Percentiles rank a stretch among this genome's conserved stretches.
Conservation (phyloP, 2,329 filamentous ascomycete species). For the Xylariaceae sp. region DNA sequence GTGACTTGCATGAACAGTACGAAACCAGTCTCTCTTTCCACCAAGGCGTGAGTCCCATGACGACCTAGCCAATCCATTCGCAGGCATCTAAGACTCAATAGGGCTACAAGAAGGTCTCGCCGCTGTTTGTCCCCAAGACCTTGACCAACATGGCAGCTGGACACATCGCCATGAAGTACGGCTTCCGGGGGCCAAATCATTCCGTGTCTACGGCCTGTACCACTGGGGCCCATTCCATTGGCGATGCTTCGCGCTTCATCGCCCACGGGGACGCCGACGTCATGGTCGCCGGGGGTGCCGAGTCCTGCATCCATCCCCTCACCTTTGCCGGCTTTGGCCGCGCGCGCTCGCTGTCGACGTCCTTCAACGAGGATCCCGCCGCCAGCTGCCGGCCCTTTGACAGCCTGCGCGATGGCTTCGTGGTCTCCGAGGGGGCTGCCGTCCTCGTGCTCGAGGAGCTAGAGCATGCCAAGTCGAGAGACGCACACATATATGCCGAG, state of each 20-base stretch:
- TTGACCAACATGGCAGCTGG: constrained; percentile 93
- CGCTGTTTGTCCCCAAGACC: constrained; percentile 85
- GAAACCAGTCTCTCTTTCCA: constrained; percentile 71
- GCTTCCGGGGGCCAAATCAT: constrained; percentile 87
- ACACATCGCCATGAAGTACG: constrained; percentile 87
- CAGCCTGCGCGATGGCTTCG: constrained; percentile 70
- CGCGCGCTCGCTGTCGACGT: constrained; percentile 76
- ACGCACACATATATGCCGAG: constrained; percentile 81
- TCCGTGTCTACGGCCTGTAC: constrained; percentile 91
- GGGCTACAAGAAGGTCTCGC: constrained; percentile 91
- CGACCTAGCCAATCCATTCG: constrained; percentile 1
- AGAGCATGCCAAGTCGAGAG: constrained; percentile 73
- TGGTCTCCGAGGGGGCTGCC: constrained; percentile 86
- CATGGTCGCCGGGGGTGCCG: constrained; percentile 92
- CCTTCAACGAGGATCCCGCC: constrained; percentile 64
- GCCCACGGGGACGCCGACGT: constrained; percentile 86
- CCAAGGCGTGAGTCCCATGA: constrained; percentile 50
- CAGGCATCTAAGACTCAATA: constrained; percentile 26
- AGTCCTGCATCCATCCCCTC: constrained; percentile 92
- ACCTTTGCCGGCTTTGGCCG: constrained; percentile 87
- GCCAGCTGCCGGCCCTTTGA: constrained; percentile 85
- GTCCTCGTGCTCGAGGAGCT: constrained; percentile 84
- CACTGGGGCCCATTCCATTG: constrained; percentile 89
- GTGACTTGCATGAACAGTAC: constrained; percentile 87
- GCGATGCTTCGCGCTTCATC: constrained; percentile 89